Conservation (phyloP, 2,329 filamentous ascomycete genomes). For the Penicillium sp. region DNA sequence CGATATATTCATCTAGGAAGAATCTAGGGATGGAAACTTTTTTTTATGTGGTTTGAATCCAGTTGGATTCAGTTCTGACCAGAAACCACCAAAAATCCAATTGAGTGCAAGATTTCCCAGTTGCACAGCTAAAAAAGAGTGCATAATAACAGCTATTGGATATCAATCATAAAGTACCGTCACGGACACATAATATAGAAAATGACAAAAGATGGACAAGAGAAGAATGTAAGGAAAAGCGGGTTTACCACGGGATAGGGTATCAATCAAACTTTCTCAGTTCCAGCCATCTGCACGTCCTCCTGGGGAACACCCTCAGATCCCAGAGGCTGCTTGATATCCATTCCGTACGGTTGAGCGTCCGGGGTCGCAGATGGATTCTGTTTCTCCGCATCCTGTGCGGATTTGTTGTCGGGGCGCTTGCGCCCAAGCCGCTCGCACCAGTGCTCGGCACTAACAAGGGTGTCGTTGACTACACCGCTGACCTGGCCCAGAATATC, state of each 20-base stretch:
- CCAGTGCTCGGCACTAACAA: constrained; percentile 89
- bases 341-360: constrained; percentile 23
- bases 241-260: not conserved
- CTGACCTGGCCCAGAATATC: constrained; percentile 95
- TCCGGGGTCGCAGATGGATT: constrained; percentile 13
- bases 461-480: constrained; percentile 81
- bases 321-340: constrained; percentile 30
- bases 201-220: not conserved
- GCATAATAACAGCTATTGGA: constrained; percentile 18
- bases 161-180: constrained; percentile 25
- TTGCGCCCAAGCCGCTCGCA: constrained; percentile 70
- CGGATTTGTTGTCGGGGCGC: constrained; percentile 29
- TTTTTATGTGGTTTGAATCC: not conserved
- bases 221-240: not conserved
- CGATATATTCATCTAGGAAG: too few relatives aligned
- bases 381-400: constrained; percentile 23
- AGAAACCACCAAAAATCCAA: not conserved
- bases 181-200: not conserved
- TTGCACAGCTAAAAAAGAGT: constrained; percentile 7
- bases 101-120: not conserved
- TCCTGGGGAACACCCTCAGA: constrained; percentile 15
- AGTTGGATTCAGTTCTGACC: not conserved
- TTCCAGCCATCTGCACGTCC: constrained; percentile 40
- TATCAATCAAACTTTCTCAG: constrained; percentile 23
- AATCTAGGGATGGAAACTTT: not conserved